Conservation (phyloP, 179 eudicot genomes). For the Heliamphora pulchella region DNA sequence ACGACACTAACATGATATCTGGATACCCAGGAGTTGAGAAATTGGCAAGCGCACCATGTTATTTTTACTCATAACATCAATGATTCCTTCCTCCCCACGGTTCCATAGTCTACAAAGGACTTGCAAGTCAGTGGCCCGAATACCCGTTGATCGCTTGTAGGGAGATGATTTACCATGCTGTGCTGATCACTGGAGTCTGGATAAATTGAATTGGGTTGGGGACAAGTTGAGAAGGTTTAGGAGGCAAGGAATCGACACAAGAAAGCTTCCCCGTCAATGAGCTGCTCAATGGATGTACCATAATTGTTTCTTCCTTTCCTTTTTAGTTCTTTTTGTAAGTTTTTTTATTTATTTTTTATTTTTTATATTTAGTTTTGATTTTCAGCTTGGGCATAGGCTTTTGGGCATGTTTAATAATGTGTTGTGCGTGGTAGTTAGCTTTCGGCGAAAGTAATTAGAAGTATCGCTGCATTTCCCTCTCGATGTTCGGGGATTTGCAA, state of each 20-base stretch:
- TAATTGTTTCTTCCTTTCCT: not conserved
- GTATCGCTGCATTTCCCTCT: too few relatives aligned
- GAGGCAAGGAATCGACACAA: not conserved
- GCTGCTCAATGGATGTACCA: slow-evolving; percentile 12
- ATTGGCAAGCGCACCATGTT: not conserved
- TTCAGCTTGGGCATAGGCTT: not conserved
- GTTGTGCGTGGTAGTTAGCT: not conserved
- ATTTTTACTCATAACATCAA: not conserved
- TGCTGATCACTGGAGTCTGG: slow-evolving; percentile 4
- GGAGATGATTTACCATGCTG: not conserved
- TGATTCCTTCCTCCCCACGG: not conserved
- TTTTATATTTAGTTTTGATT: not conserved
- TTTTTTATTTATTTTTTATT: not conserved
- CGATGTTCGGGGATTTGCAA: too few relatives aligned
- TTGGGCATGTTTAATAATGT: not conserved
- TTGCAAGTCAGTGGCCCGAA: not conserved
- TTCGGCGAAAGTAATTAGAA: too few relatives aligned
- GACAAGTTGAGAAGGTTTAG: not conserved
- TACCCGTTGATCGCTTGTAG: not conserved
- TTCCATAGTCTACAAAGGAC: not conserved
- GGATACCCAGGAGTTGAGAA: not conserved
- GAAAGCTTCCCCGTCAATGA: not conserved
- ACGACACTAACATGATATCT: slow-evolving; percentile 32
- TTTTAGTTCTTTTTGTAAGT: too few relatives aligned
- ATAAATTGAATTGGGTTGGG: not conserved